Evolutionary conservation across 2,329 filamentous ascomycete species (phyloP).

Genomic region (Ceratocystis colombiana): DNA sequence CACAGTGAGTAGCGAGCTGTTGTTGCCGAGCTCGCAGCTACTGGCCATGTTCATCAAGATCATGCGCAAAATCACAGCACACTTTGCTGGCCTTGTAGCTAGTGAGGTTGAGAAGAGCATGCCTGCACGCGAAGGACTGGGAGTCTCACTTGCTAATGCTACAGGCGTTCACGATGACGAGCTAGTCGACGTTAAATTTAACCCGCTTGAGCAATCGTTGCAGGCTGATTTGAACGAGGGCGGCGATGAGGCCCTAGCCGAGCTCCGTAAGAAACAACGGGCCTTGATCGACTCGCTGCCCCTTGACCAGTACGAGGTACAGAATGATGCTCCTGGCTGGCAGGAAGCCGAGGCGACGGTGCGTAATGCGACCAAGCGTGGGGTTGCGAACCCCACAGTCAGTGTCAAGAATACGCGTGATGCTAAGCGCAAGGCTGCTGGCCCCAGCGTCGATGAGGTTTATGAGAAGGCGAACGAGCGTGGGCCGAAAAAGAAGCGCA

Average conservation of each 20-base stretch:
- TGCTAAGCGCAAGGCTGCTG: slow-evolving; percentile 59
- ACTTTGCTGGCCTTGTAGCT: slow-evolving; percentile 67
- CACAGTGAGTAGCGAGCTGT: slow-evolving; percentile 66
- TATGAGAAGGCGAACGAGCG: slow-evolving; percentile 43
- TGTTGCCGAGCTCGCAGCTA: slow-evolving; percentile 64
- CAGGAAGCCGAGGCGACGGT: slow-evolving; percentile 68
- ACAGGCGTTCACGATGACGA: slow-evolving; percentile 61
- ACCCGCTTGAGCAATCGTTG: slow-evolving; percentile 59
- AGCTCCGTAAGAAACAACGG: slow-evolving; percentile 67
- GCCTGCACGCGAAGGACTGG: slow-evolving; percentile 47
- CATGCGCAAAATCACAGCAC: slow-evolving; percentile 70
- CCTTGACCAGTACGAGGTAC: slow-evolving; percentile 66
- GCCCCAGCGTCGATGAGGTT: slow-evolving; percentile 47
- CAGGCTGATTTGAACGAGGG: slow-evolving; percentile 78
- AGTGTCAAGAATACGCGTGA: slow-evolving; percentile 54
- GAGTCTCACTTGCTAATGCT: slow-evolving; percentile 49
- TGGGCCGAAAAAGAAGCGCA: slow-evolving; percentile 50
- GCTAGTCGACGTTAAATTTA: slow-evolving; percentile 53
- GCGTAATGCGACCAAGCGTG: slow-evolving; percentile 44
- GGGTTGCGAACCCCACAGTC: slow-evolving; percentile 63
- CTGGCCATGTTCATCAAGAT: slow-evolving; percentile 98
- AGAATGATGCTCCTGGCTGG: slow-evolving; percentile 53
- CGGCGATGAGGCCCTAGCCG: slow-evolving; percentile 62
- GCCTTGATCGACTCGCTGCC: slow-evolving; percentile 85
- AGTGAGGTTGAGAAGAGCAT: slow-evolving; percentile 60